A percentile compares a stretch with the other conserved stretches of the same genome.
Evolutionary conservation across 768 basidiomycete species (phyloP).

Genomic region (Rhizopogon sp.): DNA sequence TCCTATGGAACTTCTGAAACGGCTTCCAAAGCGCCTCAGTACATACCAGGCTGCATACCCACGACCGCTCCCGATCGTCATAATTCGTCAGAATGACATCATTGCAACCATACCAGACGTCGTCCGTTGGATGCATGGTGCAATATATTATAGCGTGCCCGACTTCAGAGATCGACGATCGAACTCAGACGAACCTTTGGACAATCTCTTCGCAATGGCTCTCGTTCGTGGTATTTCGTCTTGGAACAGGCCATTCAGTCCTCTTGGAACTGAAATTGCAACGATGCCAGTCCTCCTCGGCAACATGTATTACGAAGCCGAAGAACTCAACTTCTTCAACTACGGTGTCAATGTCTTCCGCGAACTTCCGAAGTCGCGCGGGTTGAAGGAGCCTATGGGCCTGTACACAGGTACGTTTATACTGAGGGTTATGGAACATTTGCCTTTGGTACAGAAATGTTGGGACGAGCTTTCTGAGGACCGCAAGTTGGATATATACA

Average conservation of each 20-base stretch:
- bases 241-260: constrained; percentile 1
- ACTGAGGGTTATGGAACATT: too few species aligned
- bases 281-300: too few species aligned
- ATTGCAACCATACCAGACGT: constrained; percentile 1
- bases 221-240: constrained; percentile 11
- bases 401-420: too few species aligned
- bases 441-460: too few species aligned
- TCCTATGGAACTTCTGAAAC: constrained; percentile 5
- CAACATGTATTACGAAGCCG: too few species aligned
- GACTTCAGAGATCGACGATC: neutral
- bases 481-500: too few species aligned
- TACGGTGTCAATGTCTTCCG: too few species aligned
- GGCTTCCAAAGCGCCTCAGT: constrained; percentile 8
- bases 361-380: too few species aligned
- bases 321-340: too few species aligned
- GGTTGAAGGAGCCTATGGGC: too few species aligned
- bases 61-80: constrained; percentile 15
- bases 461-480: too few species aligned
- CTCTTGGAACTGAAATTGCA: too few species aligned
- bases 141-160: constrained; percentile 4
- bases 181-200: neutral
- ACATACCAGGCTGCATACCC: constrained; percentile 10
- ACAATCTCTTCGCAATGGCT: constrained; percentile 12
- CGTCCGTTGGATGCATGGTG: neutral
- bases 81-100: constrained; percentile 14